A percentile compares a stretch with the other conserved stretches of the same genome.
Evolutionary conservation across 1,284 basidiomycete genomes (phyloP).

Genomic region (Gomphus bonarii): DNA sequence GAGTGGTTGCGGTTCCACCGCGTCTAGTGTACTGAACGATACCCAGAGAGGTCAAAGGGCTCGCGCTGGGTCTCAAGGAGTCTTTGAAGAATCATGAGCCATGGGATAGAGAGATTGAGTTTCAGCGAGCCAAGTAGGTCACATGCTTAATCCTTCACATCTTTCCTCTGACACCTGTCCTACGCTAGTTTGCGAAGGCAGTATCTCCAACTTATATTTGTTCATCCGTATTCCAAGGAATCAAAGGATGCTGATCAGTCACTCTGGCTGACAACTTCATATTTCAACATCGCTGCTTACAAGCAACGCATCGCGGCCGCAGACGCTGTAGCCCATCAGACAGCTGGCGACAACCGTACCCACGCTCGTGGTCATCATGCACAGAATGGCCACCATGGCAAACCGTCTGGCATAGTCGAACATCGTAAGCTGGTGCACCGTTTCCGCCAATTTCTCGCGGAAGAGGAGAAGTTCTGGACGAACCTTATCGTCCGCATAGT

Average conservation of each 20-base stretch:
- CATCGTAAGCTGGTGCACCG: slow-evolving; percentile 77
- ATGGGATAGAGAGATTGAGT: slow-evolving; percentile 78
- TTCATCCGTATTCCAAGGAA: slow-evolving; percentile 64
- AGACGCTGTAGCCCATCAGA: slow-evolving; percentile 31
- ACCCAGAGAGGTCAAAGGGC: slow-evolving; percentile 56
- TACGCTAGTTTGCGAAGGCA: slow-evolving; percentile 57
- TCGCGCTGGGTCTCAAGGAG: slow-evolving; percentile 60
- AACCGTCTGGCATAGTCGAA: slow-evolving; percentile 53
- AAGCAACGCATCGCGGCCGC: slow-evolving; percentile 64
- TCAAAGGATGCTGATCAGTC: slow-evolving; percentile 74
- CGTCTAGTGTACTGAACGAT: not conserved
- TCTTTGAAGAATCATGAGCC: slow-evolving; percentile 62
- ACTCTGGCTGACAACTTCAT: slow-evolving; percentile 89
- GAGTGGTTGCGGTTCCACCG: not conserved
- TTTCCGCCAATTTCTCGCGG: slow-evolving; percentile 77
- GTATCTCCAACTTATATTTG: slow-evolving; percentile 66
- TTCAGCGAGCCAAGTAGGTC: slow-evolving; percentile 71
- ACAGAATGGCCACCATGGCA: slow-evolving; percentile 23
- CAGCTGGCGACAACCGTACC: slow-evolving; percentile 11
- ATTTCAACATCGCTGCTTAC: slow-evolving; percentile 77
- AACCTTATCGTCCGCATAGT: slow-evolving; percentile 65
- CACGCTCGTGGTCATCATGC: slow-evolving; percentile 5
- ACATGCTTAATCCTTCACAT: slow-evolving; percentile 1
- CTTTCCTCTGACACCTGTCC: slow-evolving; percentile 2
- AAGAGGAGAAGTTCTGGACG: slow-evolving; percentile 85